phyloP scores from a whole-genome alignment of 306 rosid genomes.

The Quercus alba region DNA sequence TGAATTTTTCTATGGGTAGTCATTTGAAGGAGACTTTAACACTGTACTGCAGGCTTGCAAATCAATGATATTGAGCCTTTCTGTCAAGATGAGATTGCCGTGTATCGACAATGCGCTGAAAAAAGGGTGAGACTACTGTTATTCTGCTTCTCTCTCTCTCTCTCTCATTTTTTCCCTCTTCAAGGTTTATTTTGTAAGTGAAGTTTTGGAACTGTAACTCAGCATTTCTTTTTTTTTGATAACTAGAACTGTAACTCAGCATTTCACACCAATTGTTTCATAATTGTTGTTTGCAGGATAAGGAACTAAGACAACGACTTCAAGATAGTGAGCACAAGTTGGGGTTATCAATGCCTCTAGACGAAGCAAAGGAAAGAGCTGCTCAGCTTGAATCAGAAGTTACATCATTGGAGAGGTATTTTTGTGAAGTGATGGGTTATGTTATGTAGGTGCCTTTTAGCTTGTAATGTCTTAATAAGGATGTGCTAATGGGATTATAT shows the following conservation, averaged over 20 bases:
- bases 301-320: conserved; percentile 70
- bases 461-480: conserved; percentile 4
- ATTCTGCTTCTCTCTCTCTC: not conserved
- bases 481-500: not conserved
- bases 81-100: conserved; percentile 88
- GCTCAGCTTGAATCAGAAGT: conserved; percentile 79
- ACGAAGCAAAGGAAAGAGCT: conserved; percentile 78
- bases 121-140: conserved; percentile 59
- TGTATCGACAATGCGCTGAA: conserved; percentile 75
- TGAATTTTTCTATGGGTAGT: not conserved
- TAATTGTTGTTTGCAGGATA: conserved; percentile 51
- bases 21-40: not conserved
- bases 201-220: not conserved
- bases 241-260: not conserved
- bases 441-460: not conserved
- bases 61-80: conserved; percentile 94
- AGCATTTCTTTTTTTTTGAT: not conserved
- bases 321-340: conserved; percentile 77
- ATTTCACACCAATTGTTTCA: conserved; percentile 7
- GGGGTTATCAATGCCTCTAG: conserved; percentile 88
- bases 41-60: conserved; percentile 68
- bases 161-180: not conserved
- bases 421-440: conserved; percentile 6
- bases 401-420: conserved; percentile 76
- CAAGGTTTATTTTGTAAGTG: conserved; percentile 12